Base-by-base conservation (phyloP, 148 eudicot species). In the Rhododendron vialii region DNA sequence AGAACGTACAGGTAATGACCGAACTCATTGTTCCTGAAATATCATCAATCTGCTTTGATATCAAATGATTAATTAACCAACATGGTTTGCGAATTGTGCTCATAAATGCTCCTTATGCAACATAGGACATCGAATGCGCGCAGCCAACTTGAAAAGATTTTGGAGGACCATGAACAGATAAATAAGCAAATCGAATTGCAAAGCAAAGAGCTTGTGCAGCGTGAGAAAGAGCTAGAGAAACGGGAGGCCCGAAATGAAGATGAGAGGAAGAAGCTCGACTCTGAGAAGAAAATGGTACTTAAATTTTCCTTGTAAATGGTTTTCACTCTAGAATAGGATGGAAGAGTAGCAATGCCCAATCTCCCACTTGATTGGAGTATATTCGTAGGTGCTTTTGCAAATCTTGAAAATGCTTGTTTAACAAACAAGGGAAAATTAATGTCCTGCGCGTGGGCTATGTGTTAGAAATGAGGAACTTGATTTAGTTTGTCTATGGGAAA, bases 1-100 rank as follows among this genome's bases (percentile, higher is more conserved):
- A 89, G 98, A 96, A n/a, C n/a, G n/a, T n/a, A 86, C 98, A 96
- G 98, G 98, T 93, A 83, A 69, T 26, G 38, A 2, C 82, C 33
- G 35, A 35, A 80, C 45, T 82, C 61, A 76, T 33, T 41, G 82
- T 84, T 75, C 82, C 45, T 6, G 33, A 86, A 84, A 61, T 55
- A 85, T 78, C 38, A 33, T 47, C 22, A n/a, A 47, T 26, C 82
- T 41, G 28, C 78, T 73, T 35, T 73, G 13, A 41, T 38, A 5
- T 76, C 48, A 76, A 20, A 9, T 67, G 73, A 67, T 26, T 26
- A 41, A 69, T 30, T 38, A 47, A 17, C 13, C 51, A 73, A 65
- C 18, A 5, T 17, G 12, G 26, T 15, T 35, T 20, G 48, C 5
- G n/a, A 18, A 69, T 83, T 69, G 12, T 83, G 85, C 78, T 65